Evolutionary conservation across 441 rosid species (phyloP), one percentile per base, ranked within the genome.

Genomic region (Euphorbia neoarborescens): DNA sequence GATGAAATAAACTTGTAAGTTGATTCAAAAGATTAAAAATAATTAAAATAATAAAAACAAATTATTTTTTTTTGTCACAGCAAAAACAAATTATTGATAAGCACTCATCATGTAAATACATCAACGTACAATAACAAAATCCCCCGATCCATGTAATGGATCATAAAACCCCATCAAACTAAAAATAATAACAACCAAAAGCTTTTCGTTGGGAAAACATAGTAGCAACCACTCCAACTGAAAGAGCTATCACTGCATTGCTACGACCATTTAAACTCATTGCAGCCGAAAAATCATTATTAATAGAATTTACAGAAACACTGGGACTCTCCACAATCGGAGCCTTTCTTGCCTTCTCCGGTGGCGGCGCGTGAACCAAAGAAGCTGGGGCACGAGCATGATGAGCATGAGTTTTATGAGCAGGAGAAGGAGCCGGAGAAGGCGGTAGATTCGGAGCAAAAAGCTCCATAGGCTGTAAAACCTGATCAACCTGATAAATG

Each of bases 401-500:
- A 3, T 14, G 32, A 20, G 58, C 28, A 58, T 11, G 62, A 11
- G 50, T 30, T 51, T 51, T 51, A n/a, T 30, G 69, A 46, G 57
- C 69, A 2, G 65, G 65, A 58, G 65, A 61, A 22, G 71, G 51
- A 68, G 51, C 72, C 9, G 94, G 97, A 0, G 97, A 86, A 0
- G 93, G 90, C 32, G 96, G 88, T 67, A 40, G 20, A 27, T 76
- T 83, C 64, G 90, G 84, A 30, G 83, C 86, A n/a, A 91, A 90
- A 32, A 89, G 77, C 63, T 85, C 86, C 59, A 79, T 63, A 53
- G 98, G 98, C 51, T 76, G 88, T 59, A 90, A 83, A 35, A 92
- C 96, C 62, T 84, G 56, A 73, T 90, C 92, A 6, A 90, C 83
- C 71, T 89, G 89, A 63, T 89, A 90, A 63, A 93, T 75, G 0